These are phyloP conservation scores for Thermochaetoides thermophila DNA, from an alignment of 495 filamentous ascomycete genomes.

Conservation along the genomic window DNA sequence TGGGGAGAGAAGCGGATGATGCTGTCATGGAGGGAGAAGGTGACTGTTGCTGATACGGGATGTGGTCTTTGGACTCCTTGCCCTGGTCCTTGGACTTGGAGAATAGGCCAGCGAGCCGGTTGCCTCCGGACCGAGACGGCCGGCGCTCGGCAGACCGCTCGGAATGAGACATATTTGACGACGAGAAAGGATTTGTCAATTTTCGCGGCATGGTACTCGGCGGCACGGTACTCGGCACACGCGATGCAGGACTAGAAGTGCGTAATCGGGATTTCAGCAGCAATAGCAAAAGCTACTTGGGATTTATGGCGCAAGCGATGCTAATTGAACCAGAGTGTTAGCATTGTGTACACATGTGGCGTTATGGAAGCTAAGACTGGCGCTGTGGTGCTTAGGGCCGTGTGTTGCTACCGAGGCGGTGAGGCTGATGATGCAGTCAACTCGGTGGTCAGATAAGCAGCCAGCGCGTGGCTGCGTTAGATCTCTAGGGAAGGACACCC, in stretches of 20 bases:
- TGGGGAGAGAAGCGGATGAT: conserved; percentile 66
- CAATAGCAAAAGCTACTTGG: conserved; percentile 3
- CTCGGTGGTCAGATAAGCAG: too few relatives aligned
- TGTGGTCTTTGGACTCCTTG: conserved; percentile 29
- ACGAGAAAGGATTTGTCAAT: conserved; percentile 26
- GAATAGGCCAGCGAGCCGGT: conserved; percentile 46
- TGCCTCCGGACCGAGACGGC: conserved; percentile 43
- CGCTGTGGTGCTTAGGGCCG: too few relatives aligned
- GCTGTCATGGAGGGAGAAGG: conserved; percentile 52
- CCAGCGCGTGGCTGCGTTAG: too few relatives aligned
- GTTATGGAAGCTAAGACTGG: too few relatives aligned
- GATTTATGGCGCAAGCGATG: conserved; percentile 9
- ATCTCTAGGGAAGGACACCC: too few relatives aligned
- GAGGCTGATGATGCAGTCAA: too few relatives aligned
- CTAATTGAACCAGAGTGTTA: conserved; percentile 5
- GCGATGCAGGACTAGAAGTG: too few relatives aligned
- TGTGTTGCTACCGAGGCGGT: too few relatives aligned
- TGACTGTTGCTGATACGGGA: conserved; percentile 42
- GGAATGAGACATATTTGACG: conserved; percentile 20
- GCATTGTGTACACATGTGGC: conserved; percentile 2
- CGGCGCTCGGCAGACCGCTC: conserved; percentile 32
- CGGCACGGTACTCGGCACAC: too few relatives aligned
- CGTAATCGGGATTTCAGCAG: not conserved
- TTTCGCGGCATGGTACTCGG: conserved; percentile 46
- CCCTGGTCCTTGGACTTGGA: conserved; percentile 50